Evolutionary conservation across 768 basidiomycete genomes (phyloP).

Genomic region (Saitozyma sp.): DNA sequence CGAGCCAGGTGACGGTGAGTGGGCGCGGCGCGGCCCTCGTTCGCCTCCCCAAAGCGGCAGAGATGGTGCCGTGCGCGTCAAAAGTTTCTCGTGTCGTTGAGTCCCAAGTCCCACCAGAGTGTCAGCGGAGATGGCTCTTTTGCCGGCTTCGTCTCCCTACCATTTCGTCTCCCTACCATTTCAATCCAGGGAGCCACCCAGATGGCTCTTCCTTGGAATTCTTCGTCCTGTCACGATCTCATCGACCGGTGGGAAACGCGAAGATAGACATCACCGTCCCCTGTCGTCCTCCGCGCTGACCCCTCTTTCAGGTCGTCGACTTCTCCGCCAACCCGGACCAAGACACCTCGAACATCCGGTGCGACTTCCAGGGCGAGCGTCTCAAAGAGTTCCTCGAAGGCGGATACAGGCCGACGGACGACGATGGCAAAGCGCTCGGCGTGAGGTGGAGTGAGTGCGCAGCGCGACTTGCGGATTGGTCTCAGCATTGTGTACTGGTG

Average conservation of each 20-base stretch:
- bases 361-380: slow-evolving; percentile 46
- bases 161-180: too few species aligned
- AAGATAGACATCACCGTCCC: too few species aligned
- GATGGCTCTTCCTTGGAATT: too few species aligned
- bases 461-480: background rate
- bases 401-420: slow-evolving; percentile 19
- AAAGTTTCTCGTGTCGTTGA: too few species aligned
- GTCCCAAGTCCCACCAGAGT: background rate
- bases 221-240: too few species aligned
- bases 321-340: slow-evolving; percentile 38
- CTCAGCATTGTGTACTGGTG: background rate
- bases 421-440: slow-evolving; percentile 36
- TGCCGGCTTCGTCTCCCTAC: too few species aligned
- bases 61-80: background rate
- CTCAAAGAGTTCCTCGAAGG: slow-evolving; percentile 45
- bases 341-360: slow-evolving; percentile 33
- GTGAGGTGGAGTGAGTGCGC: slow-evolving; percentile 49
- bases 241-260: too few species aligned
- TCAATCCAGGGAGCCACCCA: too few species aligned
- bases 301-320: slow-evolving; percentile 40
- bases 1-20: slow-evolving; percentile 40
- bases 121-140: too few species aligned
- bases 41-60: background rate
- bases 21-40: background rate
- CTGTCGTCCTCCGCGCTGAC: background rate